phyloP scores from a whole-genome alignment of 495 filamentous ascomycete species.

The Letharia lupina region DNA sequence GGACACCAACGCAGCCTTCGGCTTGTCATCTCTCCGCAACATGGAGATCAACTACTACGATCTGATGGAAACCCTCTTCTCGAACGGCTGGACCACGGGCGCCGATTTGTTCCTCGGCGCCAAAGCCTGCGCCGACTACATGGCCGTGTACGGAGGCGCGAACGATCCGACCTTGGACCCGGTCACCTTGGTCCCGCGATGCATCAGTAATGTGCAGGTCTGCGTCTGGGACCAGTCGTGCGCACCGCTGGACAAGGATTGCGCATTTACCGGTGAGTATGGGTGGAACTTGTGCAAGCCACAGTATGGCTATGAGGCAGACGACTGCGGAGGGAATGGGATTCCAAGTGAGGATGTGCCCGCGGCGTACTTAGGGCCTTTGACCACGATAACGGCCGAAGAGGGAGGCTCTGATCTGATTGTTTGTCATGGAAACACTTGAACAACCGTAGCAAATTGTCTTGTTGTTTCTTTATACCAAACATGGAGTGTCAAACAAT shows the following conservation, averaged over 20 bases:
- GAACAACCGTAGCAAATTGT: no score
- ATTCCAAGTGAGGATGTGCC: background rate
- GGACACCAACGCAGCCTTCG: constrained; percentile 9
- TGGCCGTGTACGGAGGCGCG: constrained; percentile 1
- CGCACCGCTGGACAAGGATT: background rate
- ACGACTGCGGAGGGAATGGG: background rate
- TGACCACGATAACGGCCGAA: background rate
- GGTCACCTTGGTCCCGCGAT: background rate
- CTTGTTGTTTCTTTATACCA: background rate
- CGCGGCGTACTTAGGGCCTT: constrained; percentile 7
- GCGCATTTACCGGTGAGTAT: background rate
- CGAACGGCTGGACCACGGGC: constrained; percentile 5
- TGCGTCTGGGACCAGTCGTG: constrained; percentile 7
- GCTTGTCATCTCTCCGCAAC: background rate
- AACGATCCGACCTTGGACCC: constrained; percentile 1
- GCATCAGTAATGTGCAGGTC: constrained; percentile 8
- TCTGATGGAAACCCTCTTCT: constrained; percentile 7
- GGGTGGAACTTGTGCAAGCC: constrained; percentile 1
- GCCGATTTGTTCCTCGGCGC: constrained; percentile 6
- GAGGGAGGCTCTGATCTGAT: background rate
- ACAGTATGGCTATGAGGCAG: background rate
- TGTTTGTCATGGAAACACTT: background rate
- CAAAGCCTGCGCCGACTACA: constrained; percentile 4
- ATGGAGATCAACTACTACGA: background rate
- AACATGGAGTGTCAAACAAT: no score